Base-by-base conservation (phyloP, 148 eudicot species). In the Vaccinium corymbosum region DNA sequence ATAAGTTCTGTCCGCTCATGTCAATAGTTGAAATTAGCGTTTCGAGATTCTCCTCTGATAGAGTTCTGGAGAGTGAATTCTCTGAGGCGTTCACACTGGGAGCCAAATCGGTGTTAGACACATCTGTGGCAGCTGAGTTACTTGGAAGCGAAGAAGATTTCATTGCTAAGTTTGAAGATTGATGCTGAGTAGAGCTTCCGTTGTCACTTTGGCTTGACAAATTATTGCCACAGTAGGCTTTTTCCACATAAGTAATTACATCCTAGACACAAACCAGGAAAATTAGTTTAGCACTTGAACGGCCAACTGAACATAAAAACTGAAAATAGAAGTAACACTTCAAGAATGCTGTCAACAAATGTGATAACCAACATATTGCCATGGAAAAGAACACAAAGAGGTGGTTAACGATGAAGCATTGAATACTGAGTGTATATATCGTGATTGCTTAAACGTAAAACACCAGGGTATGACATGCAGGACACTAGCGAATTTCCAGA, bases 31-130 rank as follows among this genome's bases (percentile, higher is more conserved):
- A 94, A 50, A 94, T 84, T 80, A 96, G 86, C 25, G 89, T 89
- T 82, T 92, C 97, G 3, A 93, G 92, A 51, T 94, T 93, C 83
- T 94, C 99, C 83, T 95, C 99, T 14, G 98, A 97, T 56, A 93
- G 85, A 50, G 95, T 93, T 89, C 99, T 92, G 7, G 96, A 89
- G 76, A 97, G 87, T 74, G 95, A 87, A 78, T 83, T 85, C 80
- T 93, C 98, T 35, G 91, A 86, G 62, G 86, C 85, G 87, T 82
- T 89, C 83, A 89, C 85, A 55, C 73, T 72, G 20, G 84, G 83
- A 78, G 84, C 62, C 38, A 89, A 90, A 82, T 94, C 97, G 71
- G 93, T 82, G 80, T 73, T 86, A 51, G 90, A 85, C 80, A 86
- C 91, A 85, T 95, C 98, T 20, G 89, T 68, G 81, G 91, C 80